A percentile compares a stretch with the other conserved stretches of the same genome.
phyloP scores from a whole-genome alignment of 192 early-diverging fungal genomes.

The Coemansia umbellata region DNA sequence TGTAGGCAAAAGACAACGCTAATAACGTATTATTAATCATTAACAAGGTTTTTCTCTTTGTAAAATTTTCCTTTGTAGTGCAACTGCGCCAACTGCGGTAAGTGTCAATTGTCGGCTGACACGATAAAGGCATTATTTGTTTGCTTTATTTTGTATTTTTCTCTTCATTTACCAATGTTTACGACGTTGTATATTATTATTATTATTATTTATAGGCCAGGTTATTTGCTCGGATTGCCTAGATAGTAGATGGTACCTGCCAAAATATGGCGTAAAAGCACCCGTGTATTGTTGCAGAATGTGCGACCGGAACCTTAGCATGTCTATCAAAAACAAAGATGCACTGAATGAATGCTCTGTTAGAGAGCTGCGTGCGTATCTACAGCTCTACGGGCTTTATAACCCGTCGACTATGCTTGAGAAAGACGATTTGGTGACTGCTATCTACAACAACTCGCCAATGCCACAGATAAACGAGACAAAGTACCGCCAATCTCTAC shows the following conservation, averaged over 20 bases:
- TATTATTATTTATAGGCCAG: slow-evolving; percentile 16
- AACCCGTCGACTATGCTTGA: slow-evolving; percentile 36
- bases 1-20: too few species aligned
- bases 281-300: slow-evolving; percentile 25
- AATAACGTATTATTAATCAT: slow-evolving; percentile 1
- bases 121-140: too few species aligned
- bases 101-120: too few species aligned
- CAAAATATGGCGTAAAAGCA: slow-evolving; percentile 46
- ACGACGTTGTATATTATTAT: too few species aligned
- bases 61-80: slow-evolving; percentile 5
- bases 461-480: slow-evolving; percentile 39
- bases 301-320: slow-evolving; percentile 38
- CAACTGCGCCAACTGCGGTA: slow-evolving; percentile 43
- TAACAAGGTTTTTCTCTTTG: background rate
- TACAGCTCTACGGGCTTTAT: slow-evolving; percentile 37
- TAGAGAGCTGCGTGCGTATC: slow-evolving; percentile 40
- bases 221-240: slow-evolving; percentile 48
- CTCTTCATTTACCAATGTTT: too few species aligned
- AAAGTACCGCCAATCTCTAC: slow-evolving; percentile 31
- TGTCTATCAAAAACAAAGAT: slow-evolving; percentile 30
- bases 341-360: slow-evolving; percentile 21
- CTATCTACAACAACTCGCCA: slow-evolving; percentile 38
- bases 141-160: background rate
- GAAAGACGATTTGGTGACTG: slow-evolving; percentile 40
- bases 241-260: slow-evolving; percentile 37